Conservation (phyloP, 1,284 basidiomycete genomes). For the Pascua guehoae region DNA sequence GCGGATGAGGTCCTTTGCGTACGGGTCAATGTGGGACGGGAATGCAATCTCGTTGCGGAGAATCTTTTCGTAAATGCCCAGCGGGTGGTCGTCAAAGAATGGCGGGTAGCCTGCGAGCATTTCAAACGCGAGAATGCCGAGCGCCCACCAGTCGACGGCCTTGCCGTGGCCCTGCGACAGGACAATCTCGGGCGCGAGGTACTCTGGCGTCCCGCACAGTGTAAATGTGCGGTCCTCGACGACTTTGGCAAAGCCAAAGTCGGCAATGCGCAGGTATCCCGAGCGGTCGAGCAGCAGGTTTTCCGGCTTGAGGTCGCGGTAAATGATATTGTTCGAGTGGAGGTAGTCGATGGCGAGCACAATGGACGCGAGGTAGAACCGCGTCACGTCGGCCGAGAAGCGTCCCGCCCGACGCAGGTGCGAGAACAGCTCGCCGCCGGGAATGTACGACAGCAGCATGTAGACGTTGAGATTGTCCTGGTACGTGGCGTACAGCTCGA, state of each 20-base stretch:
- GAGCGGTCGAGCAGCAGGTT: constrained; percentile 52
- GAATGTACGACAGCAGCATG: constrained; percentile 56
- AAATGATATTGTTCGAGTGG: constrained; percentile 53
- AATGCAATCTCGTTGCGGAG: constrained; percentile 51
- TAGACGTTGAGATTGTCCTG: constrained; percentile 56
- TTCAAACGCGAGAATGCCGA: constrained; percentile 54
- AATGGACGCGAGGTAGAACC: constrained; percentile 55
- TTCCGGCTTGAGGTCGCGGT: constrained; percentile 55
- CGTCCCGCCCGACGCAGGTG: constrained; percentile 51
- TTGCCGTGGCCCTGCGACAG: constrained; percentile 54
- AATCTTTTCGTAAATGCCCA: constrained; percentile 52
- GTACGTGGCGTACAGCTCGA: constrained; percentile 54
- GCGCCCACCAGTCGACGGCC: constrained; percentile 55
- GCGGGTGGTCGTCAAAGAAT: constrained; percentile 51
- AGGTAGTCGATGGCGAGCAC: constrained; percentile 54
- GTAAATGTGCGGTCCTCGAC: constrained; percentile 52
- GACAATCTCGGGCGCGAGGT: constrained; percentile 52
- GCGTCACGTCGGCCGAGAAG: constrained; percentile 54
- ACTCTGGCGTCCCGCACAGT: constrained; percentile 52
- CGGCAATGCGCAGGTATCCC: constrained; percentile 52
- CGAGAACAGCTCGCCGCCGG: constrained; percentile 56
- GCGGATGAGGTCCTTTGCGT: constrained; percentile 52
- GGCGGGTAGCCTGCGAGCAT: constrained; percentile 53
- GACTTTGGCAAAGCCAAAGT: constrained; percentile 56
- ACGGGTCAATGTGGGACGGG: constrained; percentile 51